Conservation (phyloP, 805 yeast genomes). For the Monosporozyma servazzii region DNA sequence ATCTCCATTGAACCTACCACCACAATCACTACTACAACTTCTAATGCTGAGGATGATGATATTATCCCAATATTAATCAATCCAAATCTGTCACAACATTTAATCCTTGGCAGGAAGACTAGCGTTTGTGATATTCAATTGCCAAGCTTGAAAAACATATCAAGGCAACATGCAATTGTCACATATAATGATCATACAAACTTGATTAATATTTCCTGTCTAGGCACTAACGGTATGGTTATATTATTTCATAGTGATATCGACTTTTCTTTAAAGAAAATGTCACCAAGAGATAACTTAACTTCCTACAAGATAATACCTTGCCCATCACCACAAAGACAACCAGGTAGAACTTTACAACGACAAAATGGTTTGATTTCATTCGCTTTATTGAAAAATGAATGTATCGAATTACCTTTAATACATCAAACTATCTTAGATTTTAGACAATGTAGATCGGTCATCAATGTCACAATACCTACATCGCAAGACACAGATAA, state of each 20-base stretch:
- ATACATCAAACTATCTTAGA: constrained; percentile 56
- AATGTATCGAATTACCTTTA: constrained; percentile 56
- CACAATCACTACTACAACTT: not conserved
- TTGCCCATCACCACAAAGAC: not conserved
- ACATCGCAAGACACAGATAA: constrained; percentile 33
- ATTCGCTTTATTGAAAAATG: constrained; percentile 38
- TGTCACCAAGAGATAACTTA: constrained; percentile 11
- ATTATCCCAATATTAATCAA: constrained; percentile 11
- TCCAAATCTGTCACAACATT: constrained; percentile 12
- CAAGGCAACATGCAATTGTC: constrained; percentile 28
- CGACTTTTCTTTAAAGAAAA: constrained; percentile 25
- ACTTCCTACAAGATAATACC: not conserved
- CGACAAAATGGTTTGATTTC: constrained; percentile 18
- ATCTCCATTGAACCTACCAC: not conserved
- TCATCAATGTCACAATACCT: constrained; percentile 36
- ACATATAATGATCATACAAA: constrained; percentile 35
- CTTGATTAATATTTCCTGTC: constrained; percentile 50
- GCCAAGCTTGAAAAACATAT: constrained; percentile 26
- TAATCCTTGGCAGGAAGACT: constrained; percentile 27
- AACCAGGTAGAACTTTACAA: constrained; percentile 7
- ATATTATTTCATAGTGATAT: constrained; percentile 49
- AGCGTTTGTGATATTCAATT: constrained; percentile 24
- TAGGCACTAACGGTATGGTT: constrained; percentile 75
- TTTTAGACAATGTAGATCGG: constrained; percentile 47
- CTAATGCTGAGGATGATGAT: not conserved